Evolutionary conservation across 306 rosid species (phyloP), one percentile per base, ranked within the genome.

Genomic region (Prunus mume): DNA sequence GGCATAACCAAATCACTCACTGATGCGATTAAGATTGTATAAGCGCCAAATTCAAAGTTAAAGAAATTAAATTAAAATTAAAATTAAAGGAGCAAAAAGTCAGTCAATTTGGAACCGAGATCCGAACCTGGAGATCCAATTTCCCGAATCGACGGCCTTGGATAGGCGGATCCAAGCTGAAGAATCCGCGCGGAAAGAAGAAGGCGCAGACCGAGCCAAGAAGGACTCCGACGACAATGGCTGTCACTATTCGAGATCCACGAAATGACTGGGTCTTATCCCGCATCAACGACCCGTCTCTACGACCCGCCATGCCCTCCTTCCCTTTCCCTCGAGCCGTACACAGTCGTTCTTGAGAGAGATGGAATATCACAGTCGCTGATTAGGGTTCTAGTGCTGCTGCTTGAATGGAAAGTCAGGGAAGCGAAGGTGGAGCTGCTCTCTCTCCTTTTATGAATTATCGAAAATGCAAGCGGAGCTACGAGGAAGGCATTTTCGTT

Each of bases 241-340:
- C 92, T 9, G 32, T 27, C 47, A 47, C 58, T 65, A 93, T 79
- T 45, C 88, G 88, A 86, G 93, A 89, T 71, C 79, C 85, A 6
- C 79, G 67, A 61, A 52, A 17, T 6, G 91, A 81, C n/a, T 84
- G 91, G 12, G 73, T 43, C 70, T 93, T 93, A 2, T 91, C 98
- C 79, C 89, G 78, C 47, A 74, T 82, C 25, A 88, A 85, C 65
- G 84, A 65, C 8, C 81, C 89, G 28, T 88, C 92, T 60, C 90
- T 79, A 49, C 97, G 98, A 84, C 85, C 90, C 38, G 86, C 96
- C 98, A 93, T 90, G 72, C 52, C 64, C 49, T 68, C 34, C 77
- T 9, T 9, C 20, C 52, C 55, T n/a, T 10, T 56, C n/a, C n/a
- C 25, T 18, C 24, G 13, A 72, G 47, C 52, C 52, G 28, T 20